A percentile compares a stretch with the other conserved stretches of the same genome.
These are phyloP conservation scores for Wickerhamiella vanderwaltii DNA, from an alignment of 805 yeast species.

Conservation along the genomic window DNA sequence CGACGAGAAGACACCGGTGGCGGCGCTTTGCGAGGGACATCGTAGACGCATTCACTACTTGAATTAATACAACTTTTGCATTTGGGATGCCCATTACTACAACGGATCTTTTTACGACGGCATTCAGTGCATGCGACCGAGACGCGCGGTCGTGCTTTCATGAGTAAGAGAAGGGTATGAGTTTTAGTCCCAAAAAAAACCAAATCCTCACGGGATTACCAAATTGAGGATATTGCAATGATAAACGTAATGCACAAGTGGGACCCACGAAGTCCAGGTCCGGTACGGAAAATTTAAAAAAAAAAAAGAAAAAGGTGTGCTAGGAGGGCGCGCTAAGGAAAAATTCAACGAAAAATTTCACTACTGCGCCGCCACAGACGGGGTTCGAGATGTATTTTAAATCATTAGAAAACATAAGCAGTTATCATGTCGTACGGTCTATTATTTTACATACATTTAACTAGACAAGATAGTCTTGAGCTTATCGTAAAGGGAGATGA, in stretches of 20 bases:
- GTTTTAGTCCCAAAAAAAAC: too few relatives aligned
- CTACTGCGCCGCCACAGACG: too few relatives aligned
- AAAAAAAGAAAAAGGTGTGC: too few relatives aligned
- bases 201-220: too few relatives aligned
- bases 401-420: too few relatives aligned
- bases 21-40: constrained; percentile 17
- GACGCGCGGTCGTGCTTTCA: constrained; percentile 33
- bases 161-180: neutral
- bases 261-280: too few relatives aligned
- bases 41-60: constrained; percentile 55
- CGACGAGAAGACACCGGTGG: constrained; percentile 6
- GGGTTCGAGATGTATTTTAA: too few relatives aligned
- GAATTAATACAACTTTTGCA: constrained; percentile 72
- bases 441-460: constrained; percentile 43
- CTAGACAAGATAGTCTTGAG: constrained; percentile 83
- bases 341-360: too few relatives aligned
- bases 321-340: too few relatives aligned
- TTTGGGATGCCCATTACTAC: constrained; percentile 53
- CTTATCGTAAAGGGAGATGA: constrained; percentile 90
- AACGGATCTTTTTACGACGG: constrained; percentile 55
- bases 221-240: too few relatives aligned
- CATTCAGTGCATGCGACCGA: constrained; percentile 87
- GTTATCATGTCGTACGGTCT: neutral
- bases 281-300: too few relatives aligned
- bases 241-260: too few relatives aligned